Conservation (phyloP, 2,329 filamentous ascomycete species). For the Sarocladium oryzae region DNA sequence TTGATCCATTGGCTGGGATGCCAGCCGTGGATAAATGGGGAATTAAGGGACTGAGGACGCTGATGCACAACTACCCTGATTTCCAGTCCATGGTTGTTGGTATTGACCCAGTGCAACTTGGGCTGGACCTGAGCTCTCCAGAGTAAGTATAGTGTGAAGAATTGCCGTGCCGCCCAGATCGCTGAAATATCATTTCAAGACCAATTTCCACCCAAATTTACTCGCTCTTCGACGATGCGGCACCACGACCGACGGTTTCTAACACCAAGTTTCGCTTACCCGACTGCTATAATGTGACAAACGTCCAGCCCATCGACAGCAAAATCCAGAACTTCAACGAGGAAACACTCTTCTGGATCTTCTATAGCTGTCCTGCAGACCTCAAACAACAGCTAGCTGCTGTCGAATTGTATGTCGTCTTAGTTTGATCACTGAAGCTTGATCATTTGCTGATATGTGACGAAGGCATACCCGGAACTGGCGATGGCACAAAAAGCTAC, state of each 20-base stretch:
- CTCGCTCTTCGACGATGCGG: constrained; percentile 54
- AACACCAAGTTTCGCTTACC: constrained; percentile 50
- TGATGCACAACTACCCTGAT: constrained; percentile 59
- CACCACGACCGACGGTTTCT: constrained; percentile 48
- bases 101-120: constrained; percentile 50
- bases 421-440: too few relatives aligned
- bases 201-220: constrained; percentile 53
- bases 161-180: background rate
- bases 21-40: constrained; percentile 58
- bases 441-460: too few relatives aligned
- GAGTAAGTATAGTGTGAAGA: constrained; percentile 43
- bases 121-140: constrained; percentile 49
- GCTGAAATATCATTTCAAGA: constrained; percentile 26
- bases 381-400: constrained; percentile 58
- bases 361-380: constrained; percentile 60
- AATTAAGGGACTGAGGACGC: constrained; percentile 54
- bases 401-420: constrained; percentile 54
- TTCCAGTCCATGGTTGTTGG: constrained; percentile 56
- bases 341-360: constrained; percentile 63
- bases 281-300: constrained; percentile 61
- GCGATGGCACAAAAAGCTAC: constrained; percentile 63
- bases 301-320: constrained; percentile 57
- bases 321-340: constrained; percentile 63
- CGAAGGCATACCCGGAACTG: constrained; percentile 58
- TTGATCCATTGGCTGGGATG: constrained; percentile 57